Evolutionary conservation across 306 rosid genomes (phyloP), one percentile per base, ranked within the genome.

Genomic region (Oxytropis ochrocephala): DNA sequence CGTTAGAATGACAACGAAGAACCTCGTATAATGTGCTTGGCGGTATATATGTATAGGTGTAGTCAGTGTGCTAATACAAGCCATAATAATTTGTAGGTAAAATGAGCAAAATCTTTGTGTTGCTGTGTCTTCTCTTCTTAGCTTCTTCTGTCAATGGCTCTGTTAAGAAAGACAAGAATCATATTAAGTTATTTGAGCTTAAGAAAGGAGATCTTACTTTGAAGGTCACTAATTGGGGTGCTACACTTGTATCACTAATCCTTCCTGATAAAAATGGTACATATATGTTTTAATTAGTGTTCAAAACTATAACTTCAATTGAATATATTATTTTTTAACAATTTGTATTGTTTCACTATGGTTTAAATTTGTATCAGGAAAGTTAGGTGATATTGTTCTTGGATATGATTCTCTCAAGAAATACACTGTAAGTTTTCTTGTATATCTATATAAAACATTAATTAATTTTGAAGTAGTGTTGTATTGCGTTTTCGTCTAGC

Each of bases 341-440:
- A 36, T 7, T 50, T 78, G 56, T 7, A 44, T 39, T 43, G 8
- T 5, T 11, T 62, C 30, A 18, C 11, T 47, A 35, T 57, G 56
- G 47, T 52, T 10, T 12, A 32, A 32, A 17, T 17, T 39, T 72
- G 41, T 56, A 16, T 66, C 78, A 90, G 96, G 91, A 75, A 85
- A 87, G 60, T 77, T 84, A 51, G 94, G 77, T 55, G 95, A 90
- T 81, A 69, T 87, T 44, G 87, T 86, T 84, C 91, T 90, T 67
- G 96, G 94, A 51, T 90, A 85, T 53, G 87, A 87, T 72, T 76
- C 91, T 48, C 30, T 81, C 59, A 67, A 82, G 38, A 73, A 78
- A 27, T 90, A 90, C 75, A 70, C 59, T 44, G 97, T 86, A 67
- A 70, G 78, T 64, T 10, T 63, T 35, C 36, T 24, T 24, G 2